Evolutionary conservation across 176 grass and related monocot species (phyloP), one percentile per base, ranked within the genome.

Genomic region (Carex myosuroides): DNA sequence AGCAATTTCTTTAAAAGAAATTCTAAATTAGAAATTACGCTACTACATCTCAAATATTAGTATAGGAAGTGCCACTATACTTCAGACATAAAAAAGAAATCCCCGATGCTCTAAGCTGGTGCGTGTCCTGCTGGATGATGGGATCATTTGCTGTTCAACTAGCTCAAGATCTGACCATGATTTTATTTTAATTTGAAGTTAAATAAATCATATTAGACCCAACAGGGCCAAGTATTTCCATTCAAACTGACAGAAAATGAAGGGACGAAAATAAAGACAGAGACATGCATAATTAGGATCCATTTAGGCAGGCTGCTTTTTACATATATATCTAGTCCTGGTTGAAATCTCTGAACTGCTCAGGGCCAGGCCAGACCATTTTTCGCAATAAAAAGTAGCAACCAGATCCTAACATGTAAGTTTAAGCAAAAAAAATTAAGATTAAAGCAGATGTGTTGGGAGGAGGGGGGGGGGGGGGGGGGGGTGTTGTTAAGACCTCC

Each of bases 401-500:
- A 74, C 8, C 10, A 64, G 61, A 84, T 4, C 42, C 70, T 21
- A 24, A 62, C n/a, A 8, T 24, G 18, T 22, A 21, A 17, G 5
- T 74, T 74, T 41, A 22, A 22, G 20, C 20, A 52, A 53, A 74
- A 22, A 20, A 22, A 73, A 24, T 8, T 8, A 62, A 62, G n/a
- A 22, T 54, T 29, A 54, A 75, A 71, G 16, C 2, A 14, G 6
- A 41, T 7, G 6, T 46, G 7, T 46, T 17, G 37, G 37, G 68
- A 5, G 33, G 37, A 2, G 67, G 35, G 2, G 16, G 37, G 16
- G 1, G 70, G 42, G 13, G 67, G 35, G 2, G 16, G 37, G 16
- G 1, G 70, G 42, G 13, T 3, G 14, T 60, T 61, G 39, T 24
- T 50, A 13, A 83, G 75, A 98, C 96, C 96, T 99, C 96, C 58